phyloP scores from a whole-genome alignment of 1,139 yeast genomes.

The Candida neerlandica region DNA sequence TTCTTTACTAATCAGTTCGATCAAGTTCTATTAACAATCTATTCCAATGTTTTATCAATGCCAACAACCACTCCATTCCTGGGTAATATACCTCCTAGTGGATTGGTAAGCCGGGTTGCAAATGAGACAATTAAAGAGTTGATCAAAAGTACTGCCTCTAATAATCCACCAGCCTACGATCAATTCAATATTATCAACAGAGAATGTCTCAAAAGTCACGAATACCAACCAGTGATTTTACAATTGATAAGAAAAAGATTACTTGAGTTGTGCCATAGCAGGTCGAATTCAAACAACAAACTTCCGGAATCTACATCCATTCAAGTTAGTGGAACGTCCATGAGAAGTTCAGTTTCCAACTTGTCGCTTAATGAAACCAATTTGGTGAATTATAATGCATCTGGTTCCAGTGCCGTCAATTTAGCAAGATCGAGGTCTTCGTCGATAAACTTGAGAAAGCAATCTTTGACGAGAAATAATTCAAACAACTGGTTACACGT shows the following conservation, averaged over 20 bases:
- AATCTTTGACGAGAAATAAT: constrained; percentile 48
- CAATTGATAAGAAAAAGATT: constrained; percentile 47
- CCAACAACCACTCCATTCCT: constrained; percentile 53
- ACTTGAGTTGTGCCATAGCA: constrained; percentile 40
- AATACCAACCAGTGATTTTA: constrained; percentile 45
- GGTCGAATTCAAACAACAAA: constrained; percentile 15
- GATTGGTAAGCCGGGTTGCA: constrained; percentile 46
- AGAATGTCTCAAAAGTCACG: constrained; percentile 35
- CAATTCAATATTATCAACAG: constrained; percentile 34
- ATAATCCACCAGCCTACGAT: constrained; percentile 33
- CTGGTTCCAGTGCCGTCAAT: constrained; percentile 6
- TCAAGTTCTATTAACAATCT: constrained; percentile 38
- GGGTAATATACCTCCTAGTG: constrained; percentile 48
- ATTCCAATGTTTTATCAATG: constrained; percentile 38
- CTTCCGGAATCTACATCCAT: constrained; percentile 35
- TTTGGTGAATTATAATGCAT: constrained; percentile 30
- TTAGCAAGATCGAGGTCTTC: constrained; percentile 28
- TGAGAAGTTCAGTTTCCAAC: constrained; percentile 43
- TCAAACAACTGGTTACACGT: constrained; percentile 51
- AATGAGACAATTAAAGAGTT: constrained; percentile 41
- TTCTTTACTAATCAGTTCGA: constrained; percentile 42
- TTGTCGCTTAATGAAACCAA: constrained; percentile 46
- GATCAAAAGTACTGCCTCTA: constrained; percentile 21
- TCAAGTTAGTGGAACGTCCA: constrained; percentile 18
- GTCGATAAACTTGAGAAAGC: constrained; percentile 41